Base-by-base conservation (phyloP, 768 basidiomycete species). In the Kockovaella imperatae region DNA sequence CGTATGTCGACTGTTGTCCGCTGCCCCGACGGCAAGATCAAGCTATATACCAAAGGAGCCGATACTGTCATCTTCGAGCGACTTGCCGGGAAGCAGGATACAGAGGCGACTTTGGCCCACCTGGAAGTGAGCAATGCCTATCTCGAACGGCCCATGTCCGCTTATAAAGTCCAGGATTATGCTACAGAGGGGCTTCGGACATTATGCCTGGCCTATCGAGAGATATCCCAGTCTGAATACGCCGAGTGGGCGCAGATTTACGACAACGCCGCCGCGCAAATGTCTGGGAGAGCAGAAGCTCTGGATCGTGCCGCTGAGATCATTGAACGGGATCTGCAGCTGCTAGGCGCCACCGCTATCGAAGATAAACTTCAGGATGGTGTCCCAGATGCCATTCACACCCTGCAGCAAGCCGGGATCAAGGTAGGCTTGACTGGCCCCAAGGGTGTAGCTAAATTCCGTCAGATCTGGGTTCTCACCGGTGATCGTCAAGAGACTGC, bases 341-440 rank as follows among this genome's bases (percentile, higher is more conserved):
- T 99, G 15, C 78, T 99, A 15, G 95, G 95, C 3, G 95, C 95
- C 21, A 97, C 95, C 2, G 95, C 95, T 15, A 90, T 99, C 62
- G 95, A 99, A 70, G 95, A 99, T 71, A 97, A 95, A 71, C 75
- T 99, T 13, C 95, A 99, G 68, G 95, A 99, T 44, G 95, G 95
- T 32, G 95, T 99, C 3, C 95, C 95, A 0, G 95, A 99, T 62
- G 83, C 95, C 4, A 99, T 97, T 41, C 91, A 97, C 68, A 96
- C 91, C 0, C 72, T 99, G 38, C 95, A 99, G 62, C 87, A 87
- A 79, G 95, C 95, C 30, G 95, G 95, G 2, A 95, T 99, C 73
- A 99, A 97, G 79, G 85, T 80, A 20, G 42, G 58, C 38, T n/a
- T 17, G 14, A 30, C 17, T n/a, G n/a, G n/a, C n/a, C n/a, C n/a